Percentiles rank a stretch among this genome's conserved stretches.
Evolutionary conservation across 108 stramenopile genomes (phyloP).

Genomic region (Cylindrotheca fusiformis): DNA sequence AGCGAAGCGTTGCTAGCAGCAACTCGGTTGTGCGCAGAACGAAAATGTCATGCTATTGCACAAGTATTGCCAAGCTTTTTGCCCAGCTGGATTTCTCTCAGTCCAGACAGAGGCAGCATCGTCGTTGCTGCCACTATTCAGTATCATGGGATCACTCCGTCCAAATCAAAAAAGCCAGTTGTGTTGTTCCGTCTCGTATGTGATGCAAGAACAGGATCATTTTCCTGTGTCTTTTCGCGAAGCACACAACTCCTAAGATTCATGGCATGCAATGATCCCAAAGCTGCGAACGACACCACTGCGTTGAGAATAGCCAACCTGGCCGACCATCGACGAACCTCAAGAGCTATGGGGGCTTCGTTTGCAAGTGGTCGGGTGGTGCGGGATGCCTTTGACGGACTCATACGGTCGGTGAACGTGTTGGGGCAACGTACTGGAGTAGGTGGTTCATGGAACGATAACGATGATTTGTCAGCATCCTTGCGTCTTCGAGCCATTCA

Average conservation of each 20-base stretch:
- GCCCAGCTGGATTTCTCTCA: conserved; percentile 74
- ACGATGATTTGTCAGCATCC: conserved; percentile 51
- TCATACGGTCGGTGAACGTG: conserved; percentile 81
- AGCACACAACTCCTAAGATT: conserved; percentile 52
- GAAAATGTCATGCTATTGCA: conserved; percentile 71
- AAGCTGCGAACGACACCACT: conserved; percentile 58
- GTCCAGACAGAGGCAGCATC: conserved; percentile 73
- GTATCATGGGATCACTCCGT: conserved; percentile 22
- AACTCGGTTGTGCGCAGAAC: conserved; percentile 75
- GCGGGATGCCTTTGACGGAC: conserved; percentile 74
- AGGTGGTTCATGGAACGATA: conserved; percentile 79
- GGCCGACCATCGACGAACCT: conserved; percentile 26
- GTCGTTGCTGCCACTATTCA: conserved; percentile 62
- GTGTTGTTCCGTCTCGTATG: conserved; percentile 78
- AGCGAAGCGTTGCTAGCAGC: conserved; percentile 85
- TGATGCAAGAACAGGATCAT: conserved; percentile 78
- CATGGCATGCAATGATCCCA: conserved; percentile 71
- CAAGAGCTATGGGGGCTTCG: conserved; percentile 23
- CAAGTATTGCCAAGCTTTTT: conserved; percentile 51
- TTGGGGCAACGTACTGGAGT: conserved; percentile 80
- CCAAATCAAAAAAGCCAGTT: conserved; percentile 27
- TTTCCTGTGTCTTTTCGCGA: conserved; percentile 67
- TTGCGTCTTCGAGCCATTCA: conserved; percentile 73
- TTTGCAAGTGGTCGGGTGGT: conserved; percentile 64
- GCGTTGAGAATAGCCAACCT: conserved; percentile 57